Conservation (phyloP, 805 yeast genomes). For the Starmerella floris region DNA sequence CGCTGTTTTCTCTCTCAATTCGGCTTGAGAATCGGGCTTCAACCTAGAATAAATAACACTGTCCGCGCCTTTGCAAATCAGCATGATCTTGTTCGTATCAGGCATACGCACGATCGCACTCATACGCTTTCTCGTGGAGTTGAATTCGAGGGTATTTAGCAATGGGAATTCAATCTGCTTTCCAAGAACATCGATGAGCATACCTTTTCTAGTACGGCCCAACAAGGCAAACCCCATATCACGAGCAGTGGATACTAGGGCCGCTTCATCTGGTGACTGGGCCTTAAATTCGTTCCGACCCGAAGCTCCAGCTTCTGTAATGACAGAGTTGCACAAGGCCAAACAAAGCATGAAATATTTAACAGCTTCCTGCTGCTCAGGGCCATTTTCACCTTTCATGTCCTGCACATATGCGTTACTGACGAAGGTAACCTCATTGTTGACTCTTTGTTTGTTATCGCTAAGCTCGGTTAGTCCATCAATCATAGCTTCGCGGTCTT, state of each 20-base stretch:
- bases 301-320: constrained; percentile 38
- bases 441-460: constrained; percentile 40
- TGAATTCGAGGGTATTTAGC: constrained; percentile 51
- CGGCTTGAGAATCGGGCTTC: constrained; percentile 30
- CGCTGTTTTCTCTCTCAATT: constrained; percentile 47
- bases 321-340: constrained; percentile 68
- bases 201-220: constrained; percentile 41
- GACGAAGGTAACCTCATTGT: constrained; percentile 49
- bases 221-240: constrained; percentile 59
- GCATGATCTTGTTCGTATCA: constrained; percentile 28
- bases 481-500: constrained; percentile 40
- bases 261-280: constrained; percentile 78
- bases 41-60: constrained; percentile 52
- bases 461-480: constrained; percentile 28
- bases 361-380: constrained; percentile 37
- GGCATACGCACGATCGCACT: constrained; percentile 44
- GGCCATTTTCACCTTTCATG: constrained; percentile 32
- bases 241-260: constrained; percentile 64
- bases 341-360: constrained; percentile 54
- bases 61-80: constrained; percentile 68
- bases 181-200: constrained; percentile 38
- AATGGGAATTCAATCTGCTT: constrained; percentile 36
- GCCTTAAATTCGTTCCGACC: constrained; percentile 50
- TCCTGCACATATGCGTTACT: constrained; percentile 50
- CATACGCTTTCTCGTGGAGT: constrained; percentile 70